phyloP scores from a whole-genome alignment of 2,329 filamentous ascomycete genomes.

The Ophiostoma quercus region DNA sequence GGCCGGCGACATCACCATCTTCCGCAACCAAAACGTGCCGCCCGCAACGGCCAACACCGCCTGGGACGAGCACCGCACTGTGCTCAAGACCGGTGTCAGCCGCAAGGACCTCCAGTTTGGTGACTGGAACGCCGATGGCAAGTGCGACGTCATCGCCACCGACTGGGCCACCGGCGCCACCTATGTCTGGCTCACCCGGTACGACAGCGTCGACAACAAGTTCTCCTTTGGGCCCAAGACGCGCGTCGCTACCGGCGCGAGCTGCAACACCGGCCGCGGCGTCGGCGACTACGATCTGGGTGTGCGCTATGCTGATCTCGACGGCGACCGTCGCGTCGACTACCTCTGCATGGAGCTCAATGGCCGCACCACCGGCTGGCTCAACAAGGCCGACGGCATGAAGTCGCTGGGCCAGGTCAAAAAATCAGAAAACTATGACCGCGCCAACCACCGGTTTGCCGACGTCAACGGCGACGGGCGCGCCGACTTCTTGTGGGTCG shows the following conservation, averaged over 20 bases:
- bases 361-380: slow-evolving; percentile 30
- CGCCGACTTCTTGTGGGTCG: slow-evolving; percentile 31
- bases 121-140: background rate
- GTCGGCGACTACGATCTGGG: slow-evolving; percentile 30
- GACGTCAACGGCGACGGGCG: slow-evolving; percentile 31
- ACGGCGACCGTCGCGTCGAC: slow-evolving; percentile 32
- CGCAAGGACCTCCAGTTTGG: background rate
- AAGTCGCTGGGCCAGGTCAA: slow-evolving; percentile 31
- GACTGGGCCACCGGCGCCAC: background rate
- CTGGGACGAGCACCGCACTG: background rate
- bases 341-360: slow-evolving; percentile 34
- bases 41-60: background rate
- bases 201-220: background rate
- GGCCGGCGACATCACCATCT: background rate
- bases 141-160: background rate
- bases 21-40: background rate
- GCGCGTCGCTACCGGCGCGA: background rate
- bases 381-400: background rate
- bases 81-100: background rate
- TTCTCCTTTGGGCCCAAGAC: background rate
- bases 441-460: slow-evolving; percentile 20
- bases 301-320: slow-evolving; percentile 35
- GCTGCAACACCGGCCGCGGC: background rate
- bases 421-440: slow-evolving; percentile 24
- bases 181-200: background rate